Evolutionary conservation across 1,139 yeast species (phyloP), one percentile per base, ranked within the genome.

Genomic region (Suzukiozyma palmioleophila): DNA sequence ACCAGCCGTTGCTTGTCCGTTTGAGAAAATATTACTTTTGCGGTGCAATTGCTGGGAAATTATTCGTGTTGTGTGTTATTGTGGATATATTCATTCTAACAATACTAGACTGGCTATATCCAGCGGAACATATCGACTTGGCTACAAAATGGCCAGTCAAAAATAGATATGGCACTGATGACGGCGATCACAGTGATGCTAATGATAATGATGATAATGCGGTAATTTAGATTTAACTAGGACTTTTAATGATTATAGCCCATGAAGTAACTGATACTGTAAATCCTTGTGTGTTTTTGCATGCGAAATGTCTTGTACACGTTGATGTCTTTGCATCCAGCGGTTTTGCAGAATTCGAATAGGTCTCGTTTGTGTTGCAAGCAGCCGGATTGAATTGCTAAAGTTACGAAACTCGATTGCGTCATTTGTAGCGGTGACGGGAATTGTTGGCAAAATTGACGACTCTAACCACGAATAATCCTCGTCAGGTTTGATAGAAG

Each of bases 21-120:
- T 63, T 89, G 32, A 70, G 69, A 43, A 75, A 79, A 43, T 85
- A 79, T 55, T 85, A 86, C 56, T 73, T 75, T 39, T 79, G 90
- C 51, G 97, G 96, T 0, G 65, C 79, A 1, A 81, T 92, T 74
- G 96, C 96, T 0, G 96, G 96, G 1, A 78, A 82, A 46, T 68
- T 90, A 41, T 88, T 82, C 59, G 86, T 84, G 0, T 60, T 90
- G 27, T 81, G 90, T 55, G 81, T 84, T 18, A 80, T 88, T 26
- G 87, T 87, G 3, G 97, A 92, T 60, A 75, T 84, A 27, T 71
- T 88, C 40, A 52, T 92, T 4, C 75, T 72, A 43, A 62, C 72
- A 36, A 40, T 86, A 4, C 64, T 94, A 43, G 94, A 88, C 52
- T 77, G 79, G 74, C 54, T 79, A 35, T 83, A 75, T 54, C 98